These are phyloP conservation scores for Singerocomus inundabilis DNA, from an alignment of 1,284 basidiomycete genomes.

Conservation along the genomic window DNA sequence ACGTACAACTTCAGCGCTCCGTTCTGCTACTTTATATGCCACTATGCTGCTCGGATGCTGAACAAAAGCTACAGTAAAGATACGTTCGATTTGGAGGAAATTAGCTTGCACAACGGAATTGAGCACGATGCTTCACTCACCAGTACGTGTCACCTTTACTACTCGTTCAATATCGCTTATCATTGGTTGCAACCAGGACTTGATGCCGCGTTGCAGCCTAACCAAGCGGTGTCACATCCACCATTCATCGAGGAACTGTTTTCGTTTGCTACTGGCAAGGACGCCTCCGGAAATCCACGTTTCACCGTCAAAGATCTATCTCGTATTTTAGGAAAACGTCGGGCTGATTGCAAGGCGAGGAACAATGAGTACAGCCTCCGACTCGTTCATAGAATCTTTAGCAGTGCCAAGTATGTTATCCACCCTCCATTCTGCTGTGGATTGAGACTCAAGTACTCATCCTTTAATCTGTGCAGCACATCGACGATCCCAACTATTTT, in stretches of 20 bases:
- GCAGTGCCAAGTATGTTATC: slow-evolving; percentile 54
- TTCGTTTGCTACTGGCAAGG: slow-evolving; percentile 55
- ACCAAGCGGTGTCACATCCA: slow-evolving; percentile 52
- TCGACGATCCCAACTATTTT: slow-evolving; percentile 59
- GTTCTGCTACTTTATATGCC: slow-evolving; percentile 61
- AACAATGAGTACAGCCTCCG: slow-evolving; percentile 57
- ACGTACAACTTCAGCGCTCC: slow-evolving; percentile 66
- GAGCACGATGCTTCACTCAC: slow-evolving; percentile 74
- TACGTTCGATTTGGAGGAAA: slow-evolving; percentile 60
- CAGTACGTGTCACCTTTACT: slow-evolving; percentile 30
- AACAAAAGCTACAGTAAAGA: slow-evolving; percentile 54
- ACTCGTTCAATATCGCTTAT: background rate
- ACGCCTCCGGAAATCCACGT: slow-evolving; percentile 42
- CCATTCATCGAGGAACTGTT: slow-evolving; percentile 57
- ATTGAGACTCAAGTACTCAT: background rate
- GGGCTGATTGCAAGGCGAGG: slow-evolving; percentile 47
- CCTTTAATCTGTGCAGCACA: slow-evolving; percentile 35
- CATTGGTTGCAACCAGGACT: slow-evolving; percentile 43
- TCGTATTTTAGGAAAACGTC: slow-evolving; percentile 52
- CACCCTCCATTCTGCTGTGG: background rate
- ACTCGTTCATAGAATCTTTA: slow-evolving; percentile 55
- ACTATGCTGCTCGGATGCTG: slow-evolving; percentile 55
- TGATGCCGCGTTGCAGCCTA: slow-evolving; percentile 48
- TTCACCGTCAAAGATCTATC: slow-evolving; percentile 59
- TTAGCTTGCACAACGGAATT: slow-evolving; percentile 73